Evolutionary conservation across 2,329 filamentous ascomycete genomes (phyloP), one percentile per base, ranked within the genome.

Genomic region (Hypomyces perniciosus): DNA sequence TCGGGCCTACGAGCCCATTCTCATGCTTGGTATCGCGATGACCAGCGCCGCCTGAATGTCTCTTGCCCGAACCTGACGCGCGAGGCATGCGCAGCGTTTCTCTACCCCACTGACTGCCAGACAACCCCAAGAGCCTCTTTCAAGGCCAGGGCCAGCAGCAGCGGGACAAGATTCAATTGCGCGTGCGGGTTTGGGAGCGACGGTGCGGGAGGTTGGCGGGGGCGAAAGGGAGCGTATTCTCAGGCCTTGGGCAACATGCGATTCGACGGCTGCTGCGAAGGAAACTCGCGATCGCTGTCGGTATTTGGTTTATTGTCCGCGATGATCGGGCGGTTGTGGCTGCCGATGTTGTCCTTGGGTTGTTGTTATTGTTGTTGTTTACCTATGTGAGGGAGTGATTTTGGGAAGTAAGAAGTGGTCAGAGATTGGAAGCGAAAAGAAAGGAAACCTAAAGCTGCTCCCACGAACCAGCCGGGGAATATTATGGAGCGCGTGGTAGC

Each of bases 21-120:
- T 96, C 90, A 73, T 95, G 86, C 70, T 86, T 83, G 64, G 77
- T 81, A 72, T 85, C 85, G 74, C 83, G 83, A 69, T 84, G 79
- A 73, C 76, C 85, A 59, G 71, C 71, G 67, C 76, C 75, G 72
- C 75, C 77, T 73, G 76, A 74, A 69, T 81, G 77, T 80, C 79
- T 78, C 76, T 83, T 83, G 68, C 73, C 68, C 68, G 76, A 76
- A 68, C 71, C 74, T 62, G 77, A 72, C 65, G 72, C 76, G 67
- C 79, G 79, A 82, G 79, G 78, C 79, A 83, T 83, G 76, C 76
- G 76, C 71, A 64, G 62, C 59, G 58, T 58, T 54, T 61, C 61
- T 57, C 59, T 58, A 61, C 62, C 62, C 64, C 64, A 62, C 65
- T 65, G 62, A 61, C 65, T 63, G 49, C 46, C 51, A 26, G 62